A percentile compares a stretch with the other conserved stretches of the same genome.
phyloP scores from a whole-genome alignment of 2,329 filamentous ascomycete species.

The Niveomyces coronatus region DNA sequence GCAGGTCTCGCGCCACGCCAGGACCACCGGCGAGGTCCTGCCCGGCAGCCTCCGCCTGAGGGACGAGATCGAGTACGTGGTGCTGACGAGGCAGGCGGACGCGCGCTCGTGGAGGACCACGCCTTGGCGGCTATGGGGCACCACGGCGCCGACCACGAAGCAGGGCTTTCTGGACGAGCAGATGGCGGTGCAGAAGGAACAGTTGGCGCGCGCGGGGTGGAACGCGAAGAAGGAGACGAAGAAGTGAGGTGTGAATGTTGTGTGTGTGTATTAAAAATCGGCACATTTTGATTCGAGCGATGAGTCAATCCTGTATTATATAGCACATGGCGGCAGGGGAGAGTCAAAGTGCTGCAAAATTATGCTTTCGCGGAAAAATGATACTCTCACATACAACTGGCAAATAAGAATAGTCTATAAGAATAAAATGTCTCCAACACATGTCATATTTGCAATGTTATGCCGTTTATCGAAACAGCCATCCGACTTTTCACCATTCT shows the following conservation, averaged over 20 bases:
- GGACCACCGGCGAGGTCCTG: constrained; percentile 27
- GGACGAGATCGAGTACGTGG: constrained; percentile 53
- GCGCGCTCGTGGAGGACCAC: constrained; percentile 34
- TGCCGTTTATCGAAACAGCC: no score
- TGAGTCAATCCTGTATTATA: constrained; percentile 19
- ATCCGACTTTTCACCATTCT: no score
- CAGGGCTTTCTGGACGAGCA: constrained; percentile 28
- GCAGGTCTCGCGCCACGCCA: constrained; percentile 34
- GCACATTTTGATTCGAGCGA: no score
- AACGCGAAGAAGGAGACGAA: constrained; percentile 11
- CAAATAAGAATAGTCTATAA: no score
- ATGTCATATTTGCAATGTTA: no score
- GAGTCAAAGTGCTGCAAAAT: neutral
- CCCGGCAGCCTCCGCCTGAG: constrained; percentile 39
- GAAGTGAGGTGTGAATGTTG: neutral
- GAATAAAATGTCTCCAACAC: no score
- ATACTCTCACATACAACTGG: no score
- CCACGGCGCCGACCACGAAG: constrained; percentile 42
- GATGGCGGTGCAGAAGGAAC: constrained; percentile 23
- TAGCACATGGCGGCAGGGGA: constrained; percentile 4
- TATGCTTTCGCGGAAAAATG: no score
- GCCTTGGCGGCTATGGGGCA: constrained; percentile 58
- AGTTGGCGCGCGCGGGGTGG: constrained; percentile 24
- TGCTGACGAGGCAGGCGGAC: constrained; percentile 41
- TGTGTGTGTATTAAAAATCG: no score